A percentile compares a stretch with the other conserved stretches of the same genome.
Evolutionary conservation across 2,329 filamentous ascomycete species (phyloP).

Genomic region (Colletotrichum sp.): DNA sequence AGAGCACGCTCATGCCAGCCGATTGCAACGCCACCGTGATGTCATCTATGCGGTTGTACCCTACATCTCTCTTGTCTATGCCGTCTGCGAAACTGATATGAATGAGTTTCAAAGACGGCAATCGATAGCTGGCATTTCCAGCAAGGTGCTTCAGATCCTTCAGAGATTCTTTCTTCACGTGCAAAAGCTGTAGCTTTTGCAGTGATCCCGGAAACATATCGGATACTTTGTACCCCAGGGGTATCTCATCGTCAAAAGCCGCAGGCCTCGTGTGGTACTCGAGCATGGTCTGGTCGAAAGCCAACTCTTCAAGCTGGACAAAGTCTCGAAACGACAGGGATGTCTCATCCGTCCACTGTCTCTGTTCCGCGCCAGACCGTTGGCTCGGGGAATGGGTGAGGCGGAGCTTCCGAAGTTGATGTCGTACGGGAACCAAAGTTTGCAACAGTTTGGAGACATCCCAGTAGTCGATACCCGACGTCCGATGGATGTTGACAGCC

Average conservation of each 20-base stretch:
- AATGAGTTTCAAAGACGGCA: not conserved
- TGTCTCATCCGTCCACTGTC: not conserved
- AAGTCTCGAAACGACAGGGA: not conserved
- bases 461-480: not conserved
- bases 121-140: not conserved
- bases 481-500: conserved; percentile 2
- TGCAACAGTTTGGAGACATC: conserved; percentile 4
- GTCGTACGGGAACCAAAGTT: not conserved
- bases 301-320: not conserved
- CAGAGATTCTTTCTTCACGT: not conserved
- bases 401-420: not conserved
- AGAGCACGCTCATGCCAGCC: not conserved
- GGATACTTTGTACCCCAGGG: not conserved
- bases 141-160: not conserved
- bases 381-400: not conserved
- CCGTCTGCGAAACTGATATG: not conserved
- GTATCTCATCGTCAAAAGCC: not conserved
- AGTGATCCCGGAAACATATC: not conserved
- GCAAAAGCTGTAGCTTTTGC: not conserved
- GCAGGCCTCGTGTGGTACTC: not conserved
- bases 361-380: not conserved
- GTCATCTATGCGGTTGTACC: not conserved
- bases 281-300: not conserved
- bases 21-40: not conserved
- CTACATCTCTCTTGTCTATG: not conserved